These are phyloP conservation scores for Lactarius sanguifluus DNA, from an alignment of 768 basidiomycete species.

Conservation along the genomic window DNA sequence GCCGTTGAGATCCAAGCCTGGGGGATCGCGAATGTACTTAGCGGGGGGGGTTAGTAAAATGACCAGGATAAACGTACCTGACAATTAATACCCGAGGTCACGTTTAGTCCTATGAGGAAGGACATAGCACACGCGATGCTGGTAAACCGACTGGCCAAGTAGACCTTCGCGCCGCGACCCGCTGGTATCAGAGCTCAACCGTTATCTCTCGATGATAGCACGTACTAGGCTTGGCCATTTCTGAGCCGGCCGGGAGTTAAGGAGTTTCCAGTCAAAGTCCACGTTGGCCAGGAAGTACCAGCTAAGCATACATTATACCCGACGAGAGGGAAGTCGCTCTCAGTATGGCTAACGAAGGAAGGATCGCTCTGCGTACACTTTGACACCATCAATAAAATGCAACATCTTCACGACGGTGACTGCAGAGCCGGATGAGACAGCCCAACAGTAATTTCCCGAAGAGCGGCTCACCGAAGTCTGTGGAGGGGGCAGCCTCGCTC, in stretches of 20 bases:
- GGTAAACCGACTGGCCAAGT: conserved; percentile 12
- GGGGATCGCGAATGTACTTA: background rate
- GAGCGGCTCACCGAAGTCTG: conserved; percentile 11
- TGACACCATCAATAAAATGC: conserved; percentile 20
- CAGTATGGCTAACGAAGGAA: background rate
- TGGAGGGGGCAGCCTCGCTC: background rate
- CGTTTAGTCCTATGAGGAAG: conserved; percentile 11
- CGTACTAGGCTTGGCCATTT: conserved; percentile 13
- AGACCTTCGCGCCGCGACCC: background rate
- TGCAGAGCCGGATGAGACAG: background rate
- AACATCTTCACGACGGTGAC: conserved; percentile 20
- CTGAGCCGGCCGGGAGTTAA: background rate
- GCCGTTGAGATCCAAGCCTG: conserved; percentile 16
- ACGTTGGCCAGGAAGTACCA: conserved; percentile 16
- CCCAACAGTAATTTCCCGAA: background rate
- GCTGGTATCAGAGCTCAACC: background rate
- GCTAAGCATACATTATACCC: too few relatives aligned
- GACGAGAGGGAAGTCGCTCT: too few relatives aligned
- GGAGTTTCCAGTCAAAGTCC: conserved; percentile 23
- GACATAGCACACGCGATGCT: conserved; percentile 21
- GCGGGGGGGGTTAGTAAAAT: too few relatives aligned
- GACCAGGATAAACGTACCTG: conserved; percentile 6
- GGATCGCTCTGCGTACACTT: conserved; percentile 8
- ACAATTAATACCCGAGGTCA: conserved; percentile 8
- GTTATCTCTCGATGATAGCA: background rate